A percentile compares a stretch with the other conserved stretches of the same genome.
Evolutionary conservation across 805 yeast species (phyloP).

Genomic region (Metschnikowia peoriensis): DNA sequence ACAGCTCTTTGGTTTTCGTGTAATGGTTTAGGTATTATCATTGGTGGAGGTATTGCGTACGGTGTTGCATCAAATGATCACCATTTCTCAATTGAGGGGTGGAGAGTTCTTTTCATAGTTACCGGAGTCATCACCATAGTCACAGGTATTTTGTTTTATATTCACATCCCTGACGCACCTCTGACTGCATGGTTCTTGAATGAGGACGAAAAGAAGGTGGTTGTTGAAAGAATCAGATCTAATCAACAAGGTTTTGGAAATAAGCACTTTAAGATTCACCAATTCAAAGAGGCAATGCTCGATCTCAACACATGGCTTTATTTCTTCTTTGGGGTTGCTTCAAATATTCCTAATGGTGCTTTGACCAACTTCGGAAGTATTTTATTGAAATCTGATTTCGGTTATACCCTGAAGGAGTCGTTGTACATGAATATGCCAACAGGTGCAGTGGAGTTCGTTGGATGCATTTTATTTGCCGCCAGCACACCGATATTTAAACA

Average conservation of each 20-base stretch:
- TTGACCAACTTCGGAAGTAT: constrained; percentile 29
- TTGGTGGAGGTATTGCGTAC: constrained; percentile 50
- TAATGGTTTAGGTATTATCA: constrained; percentile 37
- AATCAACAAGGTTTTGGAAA: constrained; percentile 62
- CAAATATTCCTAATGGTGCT: constrained; percentile 32
- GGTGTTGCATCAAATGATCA: constrained; percentile 42
- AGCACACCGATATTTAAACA: constrained; percentile 25
- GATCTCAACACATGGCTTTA: constrained; percentile 49
- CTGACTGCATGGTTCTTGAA: constrained; percentile 42
- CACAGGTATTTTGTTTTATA: constrained; percentile 44
- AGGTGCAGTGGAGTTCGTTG: constrained; percentile 22
- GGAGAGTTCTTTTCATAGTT: constrained; percentile 61
- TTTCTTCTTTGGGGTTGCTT: constrained; percentile 25
- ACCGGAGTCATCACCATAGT: constrained; percentile 58
- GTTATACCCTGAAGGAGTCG: constrained; percentile 22
- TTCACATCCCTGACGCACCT: constrained; percentile 60
- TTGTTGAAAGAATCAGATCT: constrained; percentile 51
- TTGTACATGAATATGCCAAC: constrained; percentile 28
- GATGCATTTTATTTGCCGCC: constrained; percentile 31
- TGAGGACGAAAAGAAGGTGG: constrained; percentile 39
- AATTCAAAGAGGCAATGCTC: constrained; percentile 48
- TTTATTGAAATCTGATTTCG: constrained; percentile 26
- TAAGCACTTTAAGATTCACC: constrained; percentile 51
- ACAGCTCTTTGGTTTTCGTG: constrained; percentile 37
- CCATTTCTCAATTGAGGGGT: constrained; percentile 45